Conservation (phyloP, 768 basidiomycete species). For the Mycena filopes region DNA sequence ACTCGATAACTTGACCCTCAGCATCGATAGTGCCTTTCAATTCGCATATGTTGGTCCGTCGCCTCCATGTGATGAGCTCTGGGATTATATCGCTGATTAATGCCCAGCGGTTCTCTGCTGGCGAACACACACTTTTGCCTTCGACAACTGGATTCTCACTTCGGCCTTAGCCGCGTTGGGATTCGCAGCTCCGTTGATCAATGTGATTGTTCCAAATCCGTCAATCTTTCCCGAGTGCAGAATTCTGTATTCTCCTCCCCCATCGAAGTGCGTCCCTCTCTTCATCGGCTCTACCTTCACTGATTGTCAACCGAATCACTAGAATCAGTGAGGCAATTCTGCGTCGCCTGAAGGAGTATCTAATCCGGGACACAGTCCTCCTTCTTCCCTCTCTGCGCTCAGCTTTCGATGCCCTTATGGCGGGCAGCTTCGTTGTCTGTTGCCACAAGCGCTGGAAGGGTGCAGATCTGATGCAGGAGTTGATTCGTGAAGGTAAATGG, state of each 20-base stretch:
- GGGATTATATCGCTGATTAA: background rate
- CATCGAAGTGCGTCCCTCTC: background rate
- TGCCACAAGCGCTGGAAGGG: background rate
- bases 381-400: slow-evolving; percentile 4
- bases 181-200: background rate
- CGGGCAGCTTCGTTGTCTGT: background rate
- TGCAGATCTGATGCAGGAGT: background rate
- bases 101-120: background rate
- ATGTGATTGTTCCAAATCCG: slow-evolving; percentile 6
- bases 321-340: slow-evolving; percentile 2
- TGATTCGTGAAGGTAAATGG: slow-evolving; percentile 10
- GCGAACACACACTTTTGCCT: background rate
- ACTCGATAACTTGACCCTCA: background rate
- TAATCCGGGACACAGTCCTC: background rate
- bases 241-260: background rate
- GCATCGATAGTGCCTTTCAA: slow-evolving; percentile 6
- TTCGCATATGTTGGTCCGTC: slow-evolving; percentile 2
- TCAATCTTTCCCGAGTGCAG: slow-evolving; percentile 10
- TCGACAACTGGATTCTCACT: background rate
- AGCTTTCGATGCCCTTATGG: slow-evolving; percentile 2
- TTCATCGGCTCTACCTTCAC: background rate
- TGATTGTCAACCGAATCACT: background rate
- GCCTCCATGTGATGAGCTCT: too few species aligned
- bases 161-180: background rate
- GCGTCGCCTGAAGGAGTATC: background rate